phyloP scores from a whole-genome alignment of 768 basidiomycete genomes.

The Lactarius quietus region DNA sequence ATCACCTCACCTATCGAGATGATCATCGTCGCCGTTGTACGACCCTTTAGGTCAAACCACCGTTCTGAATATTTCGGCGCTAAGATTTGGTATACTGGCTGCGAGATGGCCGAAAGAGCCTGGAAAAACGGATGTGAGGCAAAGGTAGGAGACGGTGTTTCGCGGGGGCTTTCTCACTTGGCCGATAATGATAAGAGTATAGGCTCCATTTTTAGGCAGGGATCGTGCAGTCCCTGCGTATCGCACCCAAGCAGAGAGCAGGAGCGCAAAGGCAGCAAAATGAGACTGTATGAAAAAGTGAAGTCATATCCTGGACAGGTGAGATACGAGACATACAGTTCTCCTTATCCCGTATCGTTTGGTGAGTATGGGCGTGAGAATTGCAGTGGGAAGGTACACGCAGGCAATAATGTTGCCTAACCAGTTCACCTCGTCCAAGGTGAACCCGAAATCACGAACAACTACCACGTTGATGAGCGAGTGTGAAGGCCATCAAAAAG shows the following conservation, averaged over 20 bases:
- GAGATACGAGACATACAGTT: conserved; percentile 47
- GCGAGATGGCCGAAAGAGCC: conserved; percentile 61
- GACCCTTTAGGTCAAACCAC: conserved; percentile 75
- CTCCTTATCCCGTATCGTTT: conserved; percentile 56
- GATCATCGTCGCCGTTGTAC: conserved; percentile 75
- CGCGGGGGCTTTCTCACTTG: conserved; percentile 45
- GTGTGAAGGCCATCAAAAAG: background rate
- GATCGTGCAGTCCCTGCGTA: conserved; percentile 64
- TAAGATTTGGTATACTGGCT: conserved; percentile 72
- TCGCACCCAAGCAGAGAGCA: conserved; percentile 72
- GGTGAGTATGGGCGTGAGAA: conserved; percentile 56
- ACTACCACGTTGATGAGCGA: conserved; percentile 36
- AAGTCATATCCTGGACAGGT: no score
- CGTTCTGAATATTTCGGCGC: conserved; percentile 78
- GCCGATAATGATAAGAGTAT: conserved; percentile 64
- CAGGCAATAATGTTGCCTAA: conserved; percentile 64
- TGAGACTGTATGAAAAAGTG: conserved; percentile 49
- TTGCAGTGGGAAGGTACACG: conserved; percentile 58
- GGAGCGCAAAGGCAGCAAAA: conserved; percentile 48
- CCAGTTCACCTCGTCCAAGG: conserved; percentile 75
- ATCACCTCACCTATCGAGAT: conserved; percentile 42
- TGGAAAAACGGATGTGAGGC: conserved; percentile 29
- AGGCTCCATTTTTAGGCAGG: conserved; percentile 49
- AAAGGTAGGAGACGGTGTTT: background rate
- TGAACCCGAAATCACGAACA: conserved; percentile 60